Evolutionary conservation across 768 basidiomycete species (phyloP).

Genomic region (Phlegmacium glaucopus): DNA sequence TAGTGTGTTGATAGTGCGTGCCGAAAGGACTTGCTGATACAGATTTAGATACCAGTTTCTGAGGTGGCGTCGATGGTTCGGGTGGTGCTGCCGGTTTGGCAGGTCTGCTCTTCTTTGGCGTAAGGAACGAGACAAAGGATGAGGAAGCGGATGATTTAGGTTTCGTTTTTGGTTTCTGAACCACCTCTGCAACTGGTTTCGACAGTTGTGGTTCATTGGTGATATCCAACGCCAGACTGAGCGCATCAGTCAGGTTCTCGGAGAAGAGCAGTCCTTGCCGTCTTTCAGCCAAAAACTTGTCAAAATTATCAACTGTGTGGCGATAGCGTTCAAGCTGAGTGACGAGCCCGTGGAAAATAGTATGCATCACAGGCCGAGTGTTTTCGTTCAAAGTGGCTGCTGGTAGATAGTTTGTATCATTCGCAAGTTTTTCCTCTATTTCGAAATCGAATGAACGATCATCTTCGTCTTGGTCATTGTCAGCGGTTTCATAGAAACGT

Average conservation of each 20-base stretch:
- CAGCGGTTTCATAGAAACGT: slow-evolving; percentile 6
- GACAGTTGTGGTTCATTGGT: slow-evolving; percentile 39
- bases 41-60: slow-evolving; percentile 32
- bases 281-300: slow-evolving; percentile 79
- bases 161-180: slow-evolving; percentile 43
- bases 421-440: slow-evolving; percentile 62
- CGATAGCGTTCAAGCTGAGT: slow-evolving; percentile 82
- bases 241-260: slow-evolving; percentile 88
- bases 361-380: slow-evolving; percentile 75
- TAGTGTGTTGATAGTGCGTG: slow-evolving; percentile 79
- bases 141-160: slow-evolving; percentile 49
- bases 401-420: slow-evolving; percentile 55
- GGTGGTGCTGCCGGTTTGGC: slow-evolving; percentile 28
- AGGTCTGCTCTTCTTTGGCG: slow-evolving; percentile 66
- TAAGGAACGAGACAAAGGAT: slow-evolving; percentile 73
- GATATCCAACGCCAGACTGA: slow-evolving; percentile 69
- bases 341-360: slow-evolving; percentile 78
- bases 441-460: slow-evolving; percentile 79
- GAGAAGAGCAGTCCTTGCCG: slow-evolving; percentile 88
- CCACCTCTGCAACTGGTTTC: slow-evolving; percentile 23
- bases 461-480: slow-evolving; percentile 54
- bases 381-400: slow-evolving; percentile 68
- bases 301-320: slow-evolving; percentile 70
- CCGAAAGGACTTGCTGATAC: slow-evolving; percentile 76
- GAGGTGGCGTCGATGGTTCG: slow-evolving; percentile 47